Base-by-base conservation (phyloP, 306 rosid species). In the Quercus aquifolioides region DNA sequence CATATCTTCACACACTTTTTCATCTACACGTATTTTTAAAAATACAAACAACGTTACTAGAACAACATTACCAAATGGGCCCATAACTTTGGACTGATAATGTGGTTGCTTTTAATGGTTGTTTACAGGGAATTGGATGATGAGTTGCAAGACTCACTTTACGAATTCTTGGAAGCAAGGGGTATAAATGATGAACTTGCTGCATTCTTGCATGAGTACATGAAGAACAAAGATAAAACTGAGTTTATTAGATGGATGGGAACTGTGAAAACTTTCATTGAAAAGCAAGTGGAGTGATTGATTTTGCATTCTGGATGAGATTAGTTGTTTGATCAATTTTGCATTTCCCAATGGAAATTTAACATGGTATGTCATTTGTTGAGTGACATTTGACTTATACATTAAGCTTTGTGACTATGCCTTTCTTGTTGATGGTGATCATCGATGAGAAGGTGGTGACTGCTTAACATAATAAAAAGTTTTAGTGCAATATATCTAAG, bases 101-200 rank as follows among this genome's bases (percentile, higher is more conserved):
- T 6, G 43, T 58, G 54, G 49, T 72, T 68, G 71, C 71, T 72
- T 30, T 63, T 74, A 33, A 68, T 76, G 81, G 31, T 78, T 75
- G 63, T 81, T 74, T 75, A 62, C 91, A 95, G 98, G 96, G 97
- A 91, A 63, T 86, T 93, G 88, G 98, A 93, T 71, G 97, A 95
- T 86, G 89, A 81, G 55, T 86, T 95, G 84, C 97, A 92, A 81
- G 88, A 87, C 4, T 71, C 92, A 23, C 90, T 95, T 59, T 92
- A 92, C 46, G 87, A 89, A 71, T 93, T 90, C 90, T 85, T 90
- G 85, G 99, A 93, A 84, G 90, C 74, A 51, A 90, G 99, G 87
- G 94, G 92, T 46, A 84, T 91, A 76, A 75, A 77, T 49, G 93
- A 90, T 43, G 81, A 88, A 69, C 91, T 95, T 49, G 92, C 97